Base-by-base conservation (phyloP, 805 yeast species). In the Ogataea thermomethanolica region DNA sequence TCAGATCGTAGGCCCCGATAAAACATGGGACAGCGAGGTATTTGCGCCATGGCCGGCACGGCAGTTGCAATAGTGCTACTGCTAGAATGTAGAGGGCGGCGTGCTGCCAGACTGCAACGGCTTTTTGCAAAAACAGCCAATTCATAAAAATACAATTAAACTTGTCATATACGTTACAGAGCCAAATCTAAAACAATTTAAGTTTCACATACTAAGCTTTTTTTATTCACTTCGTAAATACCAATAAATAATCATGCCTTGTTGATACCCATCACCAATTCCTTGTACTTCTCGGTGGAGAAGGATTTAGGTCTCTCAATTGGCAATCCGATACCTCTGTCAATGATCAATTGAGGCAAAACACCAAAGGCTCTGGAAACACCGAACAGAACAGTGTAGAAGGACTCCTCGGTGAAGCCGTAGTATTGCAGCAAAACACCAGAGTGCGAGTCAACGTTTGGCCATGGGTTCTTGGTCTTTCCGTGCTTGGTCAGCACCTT, bases 381-480 rank as follows among this genome's bases (percentile, higher is more conserved):
- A 73, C 91, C 93, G 65, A 84, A 84, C 62, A 84, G 69, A 29
- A 84, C 95, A 39, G 93, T 85, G 77, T 84, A 84, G 81, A 81
- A 85, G 31, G 85, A 76, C 56, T 79, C 79, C 73, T 84, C 88
- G 41, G 83, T 81, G 61, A 84, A 70, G 55, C 95, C 95, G 71
- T 84, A 84, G 76, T 85, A 81, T 69, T 84, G 90, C 66, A 84
- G 74, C 55, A 85, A 68, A 48, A 84, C 88, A 70, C 95, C 95
- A 36, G 91, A 83, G 70, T 82, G 88, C 39, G 93, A 82, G 69
- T 84, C 95, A 51, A 84, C 95, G 63, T 84, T 84, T 68, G 95
- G 93, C 89, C 89, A 84, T 69, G 93, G 93, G 78, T 84, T 84
- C 78, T 84, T 84, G 61, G 91, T 84, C 78, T 85, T 85, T 66